Evolutionary conservation across 1,139 yeast species (phyloP).

Genomic region (Geotrichum europaeum): DNA sequence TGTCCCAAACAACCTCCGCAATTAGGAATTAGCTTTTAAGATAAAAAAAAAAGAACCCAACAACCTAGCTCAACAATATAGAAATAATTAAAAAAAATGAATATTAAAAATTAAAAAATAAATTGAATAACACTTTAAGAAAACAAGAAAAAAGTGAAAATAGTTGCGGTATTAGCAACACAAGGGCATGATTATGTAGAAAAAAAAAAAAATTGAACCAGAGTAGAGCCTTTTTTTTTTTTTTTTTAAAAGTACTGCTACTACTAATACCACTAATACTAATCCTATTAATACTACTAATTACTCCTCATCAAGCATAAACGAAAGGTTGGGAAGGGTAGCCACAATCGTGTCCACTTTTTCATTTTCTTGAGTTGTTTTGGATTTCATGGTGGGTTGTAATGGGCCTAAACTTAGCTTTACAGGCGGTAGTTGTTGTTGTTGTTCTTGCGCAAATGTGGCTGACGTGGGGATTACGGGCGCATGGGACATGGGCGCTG

Average conservation of each 20-base stretch:
- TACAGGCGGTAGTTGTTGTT: neutral
- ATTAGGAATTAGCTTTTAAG: constrained; percentile 43
- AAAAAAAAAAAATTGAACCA: no score
- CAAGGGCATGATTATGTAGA: neutral
- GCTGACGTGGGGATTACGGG: constrained; percentile 1
- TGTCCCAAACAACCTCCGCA: no score
- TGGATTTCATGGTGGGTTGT: constrained; percentile 19
- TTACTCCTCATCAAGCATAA: constrained; percentile 15
- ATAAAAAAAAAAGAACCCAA: neutral
- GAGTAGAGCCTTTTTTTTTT: neutral
- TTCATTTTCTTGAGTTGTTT: constrained; percentile 22
- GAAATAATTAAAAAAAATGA: no score
- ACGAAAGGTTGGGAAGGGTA: constrained; percentile 27
- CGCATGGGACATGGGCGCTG: constrained; percentile 17
- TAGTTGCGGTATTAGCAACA: no score
- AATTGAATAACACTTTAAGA: no score
- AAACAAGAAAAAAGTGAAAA: no score
- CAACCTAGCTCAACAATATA: neutral
- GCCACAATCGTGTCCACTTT: constrained; percentile 22
- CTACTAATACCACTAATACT: neutral
- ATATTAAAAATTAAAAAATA: no score
- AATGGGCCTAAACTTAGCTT: constrained; percentile 20
- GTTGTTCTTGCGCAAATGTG: neutral
- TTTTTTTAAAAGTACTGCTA: neutral
- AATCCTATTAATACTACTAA: neutral